phyloP scores from a whole-genome alignment of 2,329 filamentous ascomycete genomes.

The Colletotrichum higginsianum region DNA sequence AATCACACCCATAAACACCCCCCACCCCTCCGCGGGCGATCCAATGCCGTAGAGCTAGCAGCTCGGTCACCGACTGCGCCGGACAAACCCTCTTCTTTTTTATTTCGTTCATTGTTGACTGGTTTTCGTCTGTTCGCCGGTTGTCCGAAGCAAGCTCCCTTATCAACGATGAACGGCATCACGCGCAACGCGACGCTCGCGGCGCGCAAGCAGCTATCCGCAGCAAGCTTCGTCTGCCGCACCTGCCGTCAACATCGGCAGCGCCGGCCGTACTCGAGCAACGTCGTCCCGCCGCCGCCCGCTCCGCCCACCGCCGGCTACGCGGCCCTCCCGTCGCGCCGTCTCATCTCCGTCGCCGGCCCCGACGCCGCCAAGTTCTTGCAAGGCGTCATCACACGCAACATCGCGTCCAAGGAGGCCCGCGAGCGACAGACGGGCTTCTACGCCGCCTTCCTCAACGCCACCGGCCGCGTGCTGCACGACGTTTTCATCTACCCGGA shows the following conservation, averaged over 20 bases:
- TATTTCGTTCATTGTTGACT: not conserved
- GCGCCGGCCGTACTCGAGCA: slow-evolving; percentile 50
- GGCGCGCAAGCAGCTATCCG: slow-evolving; percentile 31
- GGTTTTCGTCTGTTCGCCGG: too few relatives aligned
- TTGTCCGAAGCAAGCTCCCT: not conserved
- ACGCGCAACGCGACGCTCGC: slow-evolving; percentile 24
- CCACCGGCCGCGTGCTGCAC: slow-evolving; percentile 85
- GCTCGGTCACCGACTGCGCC: slow-evolving; percentile 15
- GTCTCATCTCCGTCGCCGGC: slow-evolving; percentile 84
- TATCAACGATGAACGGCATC: slow-evolving; percentile 22
- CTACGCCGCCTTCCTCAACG: slow-evolving; percentile 90
- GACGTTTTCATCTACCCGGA: slow-evolving; percentile 92
- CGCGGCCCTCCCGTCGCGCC: slow-evolving; percentile 78
- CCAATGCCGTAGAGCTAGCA: slow-evolving; percentile 8
- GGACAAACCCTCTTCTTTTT: not conserved
- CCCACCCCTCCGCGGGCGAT: slow-evolving; percentile 5
- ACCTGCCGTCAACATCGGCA: slow-evolving; percentile 49
- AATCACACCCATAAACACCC: too few relatives aligned
- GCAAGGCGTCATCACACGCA: slow-evolving; percentile 88
- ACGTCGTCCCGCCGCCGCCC: slow-evolving; percentile 53
- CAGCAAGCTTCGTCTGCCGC: slow-evolving; percentile 46
- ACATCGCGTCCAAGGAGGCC: slow-evolving; percentile 62
- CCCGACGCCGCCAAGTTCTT: slow-evolving; percentile 87
- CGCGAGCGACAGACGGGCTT: slow-evolving; percentile 65
- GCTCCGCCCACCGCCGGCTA: slow-evolving; percentile 63